phyloP scores from a whole-genome alignment of 805 yeast species.

The Schwanniomyces sp. region DNA sequence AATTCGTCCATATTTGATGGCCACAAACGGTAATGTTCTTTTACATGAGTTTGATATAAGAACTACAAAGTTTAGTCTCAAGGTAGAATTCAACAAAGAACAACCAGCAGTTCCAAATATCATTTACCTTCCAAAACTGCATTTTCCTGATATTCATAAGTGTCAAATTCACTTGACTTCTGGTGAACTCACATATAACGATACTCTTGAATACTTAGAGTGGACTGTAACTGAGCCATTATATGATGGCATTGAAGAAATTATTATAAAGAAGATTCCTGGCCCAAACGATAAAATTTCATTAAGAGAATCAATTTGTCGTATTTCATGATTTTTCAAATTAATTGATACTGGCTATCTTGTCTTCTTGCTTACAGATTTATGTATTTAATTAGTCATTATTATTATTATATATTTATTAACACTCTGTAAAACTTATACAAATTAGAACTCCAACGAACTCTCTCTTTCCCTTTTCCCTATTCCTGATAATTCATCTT shows the following conservation, averaged over 20 bases:
- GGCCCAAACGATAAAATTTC: not conserved
- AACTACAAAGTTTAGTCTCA: constrained; percentile 46
- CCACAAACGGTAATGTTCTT: constrained; percentile 58
- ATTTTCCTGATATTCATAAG: constrained; percentile 54
- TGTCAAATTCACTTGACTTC: constrained; percentile 49
- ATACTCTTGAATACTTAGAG: constrained; percentile 53
- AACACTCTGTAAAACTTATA: not conserved
- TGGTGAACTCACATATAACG: constrained; percentile 57
- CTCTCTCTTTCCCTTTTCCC: constrained; percentile 34
- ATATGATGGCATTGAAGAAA: not conserved
- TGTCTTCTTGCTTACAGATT: too few species aligned
- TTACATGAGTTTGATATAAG: constrained; percentile 60
- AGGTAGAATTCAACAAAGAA: constrained; percentile 30
- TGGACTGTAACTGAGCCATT: constrained; percentile 47
- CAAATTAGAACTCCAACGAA: constrained; percentile 27
- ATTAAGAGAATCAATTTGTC: not conserved
- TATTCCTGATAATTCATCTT: constrained; percentile 48
- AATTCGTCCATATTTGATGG: constrained; percentile 72
- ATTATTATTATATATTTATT: too few species aligned
- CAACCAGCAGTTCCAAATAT: constrained; percentile 44
- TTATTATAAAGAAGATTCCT: not conserved
- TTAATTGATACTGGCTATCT: not conserved
- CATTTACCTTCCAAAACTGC: constrained; percentile 71
- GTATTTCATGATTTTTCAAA: not conserved
- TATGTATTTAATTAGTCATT: too few species aligned